Evolutionary conservation across 1,139 yeast genomes (phyloP), one percentile per base, ranked within the genome.

Genomic region (Hansenula sp.): DNA sequence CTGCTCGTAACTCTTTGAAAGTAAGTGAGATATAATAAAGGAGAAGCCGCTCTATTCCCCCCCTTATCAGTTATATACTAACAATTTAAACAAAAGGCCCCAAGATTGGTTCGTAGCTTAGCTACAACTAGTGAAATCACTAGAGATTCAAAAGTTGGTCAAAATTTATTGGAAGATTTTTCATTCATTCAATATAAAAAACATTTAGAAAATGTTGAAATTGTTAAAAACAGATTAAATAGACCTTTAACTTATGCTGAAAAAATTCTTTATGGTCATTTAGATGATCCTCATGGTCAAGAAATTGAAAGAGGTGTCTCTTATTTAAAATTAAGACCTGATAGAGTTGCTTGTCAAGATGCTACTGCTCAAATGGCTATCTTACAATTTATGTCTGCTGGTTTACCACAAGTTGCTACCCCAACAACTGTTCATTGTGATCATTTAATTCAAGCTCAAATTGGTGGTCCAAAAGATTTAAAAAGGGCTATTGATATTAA

Each of bases 351-450:
- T 47, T 90, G 97, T 79, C 98, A 92, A 76, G 98, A 92, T 77
- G 98, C 98, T 56, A 90, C 97, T 51, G 98, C 98, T 55, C 98
- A 92, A 75, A 92, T 92, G 98, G 97, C 97, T 54, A 87, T 92
- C 60, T 76, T 92, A 65, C 98, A 92, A 76, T 90, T 90, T 71
- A 90, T 90, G 97, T 84, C 96, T 55, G 96, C 96, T 53, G 95
- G 95, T 62, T 72, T 92, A 76, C 95, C 95, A 51, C 77, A 78
- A 58, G 97, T 89, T 44, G 96, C 96, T 50, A 89, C 95, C 56
- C 98, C 98, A 55, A 82, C 96, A 53, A 88, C 97, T 45, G 97
- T 92, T 50, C 98, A 92, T 76, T 92, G 98, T 80, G 98, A 92
- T 68, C 98, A 92, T 69, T 85, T 92, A 76, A 92, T 92, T 67